Conservation (phyloP, 805 yeast species). For the Candida schatavii region DNA sequence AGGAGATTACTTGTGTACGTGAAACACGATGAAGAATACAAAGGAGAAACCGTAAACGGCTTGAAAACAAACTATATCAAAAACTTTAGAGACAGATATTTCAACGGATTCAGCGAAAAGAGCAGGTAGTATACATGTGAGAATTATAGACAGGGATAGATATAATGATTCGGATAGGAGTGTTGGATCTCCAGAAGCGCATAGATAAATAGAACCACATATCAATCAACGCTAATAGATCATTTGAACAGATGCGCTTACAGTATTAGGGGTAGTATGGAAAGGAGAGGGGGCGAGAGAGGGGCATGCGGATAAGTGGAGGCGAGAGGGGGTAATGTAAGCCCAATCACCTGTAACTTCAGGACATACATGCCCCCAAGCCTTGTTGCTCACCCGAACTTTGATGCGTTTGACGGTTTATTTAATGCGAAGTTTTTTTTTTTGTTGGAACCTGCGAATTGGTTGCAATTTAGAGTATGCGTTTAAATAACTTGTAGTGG, state of each 20-base stretch:
- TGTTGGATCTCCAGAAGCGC: too few relatives aligned
- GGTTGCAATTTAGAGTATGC: not conserved
- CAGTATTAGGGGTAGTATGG: too few relatives aligned
- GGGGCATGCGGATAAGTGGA: not conserved
- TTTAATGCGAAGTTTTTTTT: not conserved
- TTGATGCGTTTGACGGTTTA: not conserved
- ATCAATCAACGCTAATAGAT: too few relatives aligned
- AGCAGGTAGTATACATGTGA: slow-evolving; percentile 20
- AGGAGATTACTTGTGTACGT: slow-evolving; percentile 80
- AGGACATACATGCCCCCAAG: not conserved
- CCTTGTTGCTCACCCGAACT: not conserved
- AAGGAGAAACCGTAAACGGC: slow-evolving; percentile 47
- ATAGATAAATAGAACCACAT: too few relatives aligned
- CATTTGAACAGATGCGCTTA: too few relatives aligned
- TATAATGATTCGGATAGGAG: too few relatives aligned
- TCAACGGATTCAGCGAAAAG: slow-evolving; percentile 55
- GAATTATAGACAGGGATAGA: too few relatives aligned
- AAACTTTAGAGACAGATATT: slow-evolving; percentile 72
- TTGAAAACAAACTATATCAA: slow-evolving; percentile 47
- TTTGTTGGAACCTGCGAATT: too few relatives aligned
- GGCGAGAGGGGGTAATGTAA: not conserved
- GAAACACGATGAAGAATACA: slow-evolving; percentile 49
- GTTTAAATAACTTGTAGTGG: too few relatives aligned
- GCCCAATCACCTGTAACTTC: not conserved
- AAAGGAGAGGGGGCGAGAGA: too few relatives aligned